Evolutionary conservation across 768 basidiomycete species (phyloP), one percentile per base, ranked within the genome.

Genomic region (Antrodiella citrinella): DNA sequence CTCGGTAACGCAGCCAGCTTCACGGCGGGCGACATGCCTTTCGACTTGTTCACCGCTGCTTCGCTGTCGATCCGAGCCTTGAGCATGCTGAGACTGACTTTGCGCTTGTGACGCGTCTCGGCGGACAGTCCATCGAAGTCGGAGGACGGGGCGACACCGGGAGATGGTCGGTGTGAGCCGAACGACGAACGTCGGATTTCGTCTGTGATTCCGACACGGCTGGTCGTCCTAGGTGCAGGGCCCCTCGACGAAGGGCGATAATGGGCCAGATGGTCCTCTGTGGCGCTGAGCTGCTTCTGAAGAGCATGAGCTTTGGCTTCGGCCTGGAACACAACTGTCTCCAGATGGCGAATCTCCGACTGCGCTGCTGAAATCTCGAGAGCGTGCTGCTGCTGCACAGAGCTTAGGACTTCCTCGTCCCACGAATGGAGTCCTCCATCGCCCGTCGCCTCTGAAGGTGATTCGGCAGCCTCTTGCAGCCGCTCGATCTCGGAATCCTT

Each of bases 1-100:
- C 59, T 65, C 26, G 56, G 62, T 55, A 57, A 61, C 58, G 45
- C 53, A 15, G 61, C 55, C 0, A 58, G 58, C 22, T 52, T 58
- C 23, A 26, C 39, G 25, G 72, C 74, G 23, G 75, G 75, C 30
- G 82, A 83, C 47, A 82, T 67, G 12, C 74, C 71, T 45, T 81
- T 58, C 69, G 70, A 30, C 69, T 66, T 13, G 68, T 53, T 55
- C 9, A 67, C 67, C 13, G 75, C 79, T 18, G 75, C 69, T 65
- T 93, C 91, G 62, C 86, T 85, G 53, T 91, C 87, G 58, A 93
- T 93, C 41, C 91, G 81, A 19, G 88, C 90, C 61, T 91, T 91
- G 46, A 94, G 78, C 87, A 94, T 93, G 65, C 84, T 81, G 57
- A 93, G 66, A 66, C 86, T 89, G 57, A 90, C 81, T 58, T 81